Evolutionary conservation across 75 land plant genomes (phyloP).

Genomic region (Adiantum capillusveneris): DNA sequence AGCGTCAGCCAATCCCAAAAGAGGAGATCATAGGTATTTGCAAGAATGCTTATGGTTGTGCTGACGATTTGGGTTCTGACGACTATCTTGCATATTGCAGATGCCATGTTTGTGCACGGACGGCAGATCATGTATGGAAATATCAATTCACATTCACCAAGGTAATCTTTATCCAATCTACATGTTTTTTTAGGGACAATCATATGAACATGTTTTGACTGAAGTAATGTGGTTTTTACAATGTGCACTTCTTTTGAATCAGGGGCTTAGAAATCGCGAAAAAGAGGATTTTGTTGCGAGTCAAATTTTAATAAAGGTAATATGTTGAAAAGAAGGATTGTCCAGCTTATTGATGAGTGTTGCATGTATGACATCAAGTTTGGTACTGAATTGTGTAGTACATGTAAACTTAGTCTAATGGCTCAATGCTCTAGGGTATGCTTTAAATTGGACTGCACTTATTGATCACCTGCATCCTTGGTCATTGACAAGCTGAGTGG

Average conservation of each 20-base stretch:
- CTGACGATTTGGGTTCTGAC: not conserved
- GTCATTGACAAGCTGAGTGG: too few relatives aligned
- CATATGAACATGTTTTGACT: not conserved
- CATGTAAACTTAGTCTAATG: too few relatives aligned
- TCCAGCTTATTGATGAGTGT: too few relatives aligned
- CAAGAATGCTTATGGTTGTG: not conserved
- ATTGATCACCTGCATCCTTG: too few relatives aligned
- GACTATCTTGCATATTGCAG: constrained; percentile 15
- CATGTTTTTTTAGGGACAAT: too few relatives aligned
- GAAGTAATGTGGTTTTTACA: not conserved
- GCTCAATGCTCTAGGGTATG: too few relatives aligned
- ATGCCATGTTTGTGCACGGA: constrained; percentile 72
- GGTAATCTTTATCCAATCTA: constrained; percentile 32
- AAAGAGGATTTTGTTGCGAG: constrained; percentile 77
- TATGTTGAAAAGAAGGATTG: too few relatives aligned
- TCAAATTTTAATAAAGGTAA: constrained; percentile 54
- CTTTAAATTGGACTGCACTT: too few relatives aligned
- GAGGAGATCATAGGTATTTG: constrained; percentile 77
- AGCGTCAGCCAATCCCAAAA: constrained; percentile 49
- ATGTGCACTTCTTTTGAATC: not conserved
- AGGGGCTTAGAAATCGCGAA: constrained; percentile 72
- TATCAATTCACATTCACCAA: constrained; percentile 59
- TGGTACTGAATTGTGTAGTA: too few relatives aligned
- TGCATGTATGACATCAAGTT: too few relatives aligned
- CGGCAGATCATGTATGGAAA: constrained; percentile 50